Base-by-base conservation (phyloP, 768 basidiomycete genomes). In the Termitomyces bulborhizus region DNA sequence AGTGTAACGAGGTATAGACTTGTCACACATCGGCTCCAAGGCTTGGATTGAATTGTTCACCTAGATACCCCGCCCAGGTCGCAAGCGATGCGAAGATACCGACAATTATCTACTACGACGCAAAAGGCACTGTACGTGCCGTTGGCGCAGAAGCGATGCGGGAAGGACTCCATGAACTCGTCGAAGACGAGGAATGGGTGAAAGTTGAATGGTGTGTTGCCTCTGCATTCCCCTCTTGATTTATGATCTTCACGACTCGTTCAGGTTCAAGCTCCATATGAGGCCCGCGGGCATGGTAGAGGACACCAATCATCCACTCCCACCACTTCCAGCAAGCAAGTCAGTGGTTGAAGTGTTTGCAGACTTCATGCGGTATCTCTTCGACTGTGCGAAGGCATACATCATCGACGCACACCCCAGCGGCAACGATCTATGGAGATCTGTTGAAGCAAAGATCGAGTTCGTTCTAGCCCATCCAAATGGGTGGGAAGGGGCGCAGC, bases 401-500 rank as follows among this genome's bases (percentile, higher is more conserved):
- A 82, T 85, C 46, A 62, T 67, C 31, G 77, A 82, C 26, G 5
- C 49, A 11, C 49, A 50, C 39, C 49, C 12, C 26, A 50, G 6
- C 11, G 37, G 49, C 18, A 24, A 71, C 73, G 3, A 69, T 9
- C 58, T 83, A 3, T 83, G 80, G 81, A 63, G 62, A 7, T 73
- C 73, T 6, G 57, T 83, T 6, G 69, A 76, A 57, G 59, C 66
- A 15, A 66, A 58, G 6, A 73, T 80, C 29, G 74, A 82, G 32
- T 81, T 77, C 55, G 72, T 86, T 4, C 72, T 86, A 15, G 76
- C 76, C 1, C 84, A 85, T 59, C 84, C 84, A 4, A 85, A 85
- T 58, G 84, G 81, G 0, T 86, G 84, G 84, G 84, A 79, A 57
- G 81, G 81, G 0, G 66, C 63, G 1, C 84, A 86, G 60, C 85